These are phyloP conservation scores for Trichoderma sp. DNA, from an alignment of 2,329 filamentous ascomycete species.

Conservation along the genomic window DNA sequence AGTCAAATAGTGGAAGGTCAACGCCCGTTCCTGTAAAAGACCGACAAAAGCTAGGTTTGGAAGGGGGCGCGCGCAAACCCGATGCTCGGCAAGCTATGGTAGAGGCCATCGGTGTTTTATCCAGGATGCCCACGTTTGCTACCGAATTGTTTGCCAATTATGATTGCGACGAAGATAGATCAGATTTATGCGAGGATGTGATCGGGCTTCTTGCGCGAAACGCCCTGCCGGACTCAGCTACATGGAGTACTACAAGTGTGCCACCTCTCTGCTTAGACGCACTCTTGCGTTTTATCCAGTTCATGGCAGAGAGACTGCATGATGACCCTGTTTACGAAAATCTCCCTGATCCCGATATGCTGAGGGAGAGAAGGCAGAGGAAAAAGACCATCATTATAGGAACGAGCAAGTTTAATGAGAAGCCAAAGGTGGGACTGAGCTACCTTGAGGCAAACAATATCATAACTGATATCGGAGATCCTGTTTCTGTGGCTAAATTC, in stretches of 20 bases:
- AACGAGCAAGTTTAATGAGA: slow-evolving; percentile 91
- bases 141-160: slow-evolving; percentile 97
- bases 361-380: slow-evolving; percentile 73
- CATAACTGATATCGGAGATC: slow-evolving; percentile 74
- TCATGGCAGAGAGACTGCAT: slow-evolving; percentile 83
- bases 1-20: slow-evolving; percentile 76
- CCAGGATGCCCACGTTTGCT: slow-evolving; percentile 92
- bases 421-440: slow-evolving; percentile 83
- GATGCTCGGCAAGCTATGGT: slow-evolving; percentile 98
- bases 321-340: slow-evolving; percentile 66
- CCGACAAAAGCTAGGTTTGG: slow-evolving; percentile 86
- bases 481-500: slow-evolving; percentile 81
- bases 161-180: slow-evolving; percentile 89
- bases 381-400: slow-evolving; percentile 92
- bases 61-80: slow-evolving; percentile 88
- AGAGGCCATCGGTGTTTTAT: slow-evolving; percentile 88
- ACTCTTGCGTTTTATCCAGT: slow-evolving; percentile 86
- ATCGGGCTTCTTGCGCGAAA: slow-evolving; percentile 90
- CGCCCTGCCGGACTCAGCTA: slow-evolving; percentile 94
- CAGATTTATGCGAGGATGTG: slow-evolving; percentile 93
- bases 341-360: slow-evolving; percentile 64
- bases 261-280: slow-evolving; percentile 93
- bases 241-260: slow-evolving; percentile 98
- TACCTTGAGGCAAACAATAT: slow-evolving; percentile 86
- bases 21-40: slow-evolving; percentile 93